Percentiles rank a stretch among this genome's conserved stretches.
phyloP scores from a whole-genome alignment of 805 yeast genomes.

The Monosporozyma unispora region DNA sequence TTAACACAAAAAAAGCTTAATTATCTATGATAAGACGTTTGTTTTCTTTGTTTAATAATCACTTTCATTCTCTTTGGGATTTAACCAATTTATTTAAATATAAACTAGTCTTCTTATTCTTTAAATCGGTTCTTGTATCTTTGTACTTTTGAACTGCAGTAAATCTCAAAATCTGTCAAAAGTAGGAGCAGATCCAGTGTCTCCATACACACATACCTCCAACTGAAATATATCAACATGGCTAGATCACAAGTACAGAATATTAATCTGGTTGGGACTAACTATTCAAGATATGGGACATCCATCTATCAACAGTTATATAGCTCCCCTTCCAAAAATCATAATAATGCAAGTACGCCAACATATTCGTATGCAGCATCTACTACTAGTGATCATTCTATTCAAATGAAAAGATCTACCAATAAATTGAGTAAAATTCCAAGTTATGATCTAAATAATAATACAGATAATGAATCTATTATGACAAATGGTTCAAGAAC shows the following conservation, averaged over 20 bases:
- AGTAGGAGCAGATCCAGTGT: too few species aligned
- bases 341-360: background rate
- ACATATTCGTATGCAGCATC: constrained; percentile 1
- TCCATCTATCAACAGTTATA: constrained; percentile 27
- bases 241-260: constrained; percentile 2
- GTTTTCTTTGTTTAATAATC: background rate
- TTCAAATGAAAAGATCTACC: constrained; percentile 15
- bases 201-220: background rate
- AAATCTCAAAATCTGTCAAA: too few species aligned
- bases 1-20: background rate
- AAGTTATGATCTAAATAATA: constrained; percentile 1
- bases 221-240: background rate
- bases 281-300: constrained; percentile 34
- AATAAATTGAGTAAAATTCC: constrained; percentile 1
- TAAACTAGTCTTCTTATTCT: background rate
- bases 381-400: constrained; percentile 7
- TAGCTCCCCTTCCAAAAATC: constrained; percentile 3
- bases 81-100: background rate
- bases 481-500: constrained; percentile 10
- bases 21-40: background rate
- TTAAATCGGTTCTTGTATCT: background rate
- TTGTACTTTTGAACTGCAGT: too few species aligned
- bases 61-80: background rate
- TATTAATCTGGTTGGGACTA: constrained; percentile 30
- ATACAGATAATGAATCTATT: constrained; percentile 8